Evolutionary conservation across 2,329 filamentous ascomycete genomes (phyloP).

Genomic region (Hypoxylon sp.): DNA sequence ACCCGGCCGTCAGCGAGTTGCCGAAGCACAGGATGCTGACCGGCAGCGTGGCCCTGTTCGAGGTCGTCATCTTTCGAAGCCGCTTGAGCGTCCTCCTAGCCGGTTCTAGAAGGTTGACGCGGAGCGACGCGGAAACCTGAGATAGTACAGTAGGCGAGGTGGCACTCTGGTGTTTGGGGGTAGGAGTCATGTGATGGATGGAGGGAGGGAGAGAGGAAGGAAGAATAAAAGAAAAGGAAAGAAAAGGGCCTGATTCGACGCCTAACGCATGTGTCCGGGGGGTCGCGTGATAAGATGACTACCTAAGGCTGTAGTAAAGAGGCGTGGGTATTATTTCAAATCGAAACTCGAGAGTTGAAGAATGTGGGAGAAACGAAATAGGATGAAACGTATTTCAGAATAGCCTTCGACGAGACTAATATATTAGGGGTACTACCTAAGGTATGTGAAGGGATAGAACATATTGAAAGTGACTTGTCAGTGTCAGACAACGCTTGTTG

Average conservation of each 20-base stretch:
- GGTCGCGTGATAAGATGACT: no score
- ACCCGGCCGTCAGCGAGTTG: slow-evolving; percentile 72
- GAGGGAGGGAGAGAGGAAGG: no score
- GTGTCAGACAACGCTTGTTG: slow-evolving; percentile 17
- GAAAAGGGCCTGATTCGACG: no score
- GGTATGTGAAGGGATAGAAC: no score
- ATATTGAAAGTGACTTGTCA: background rate
- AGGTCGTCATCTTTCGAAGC: background rate
- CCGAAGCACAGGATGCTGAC: slow-evolving; percentile 73
- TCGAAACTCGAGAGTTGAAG: background rate
- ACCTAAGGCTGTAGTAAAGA: background rate
- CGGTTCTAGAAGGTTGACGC: background rate
- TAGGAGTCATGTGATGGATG: no score
- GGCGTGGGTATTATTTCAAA: background rate
- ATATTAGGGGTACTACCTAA: no score
- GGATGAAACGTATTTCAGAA: background rate
- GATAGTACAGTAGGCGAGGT: no score
- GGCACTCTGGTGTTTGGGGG: background rate
- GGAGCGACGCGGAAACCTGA: no score
- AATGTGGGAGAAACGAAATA: background rate
- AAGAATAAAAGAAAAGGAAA: background rate
- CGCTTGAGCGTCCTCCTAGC: background rate
- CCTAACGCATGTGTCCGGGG: no score
- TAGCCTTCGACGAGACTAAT: slow-evolving; percentile 17
- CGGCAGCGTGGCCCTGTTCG: slow-evolving; percentile 44